A percentile compares a stretch with the other conserved stretches of the same genome.
Evolutionary conservation across 2,329 filamentous ascomycete species (phyloP).

Genomic region (Alternaria alternata): DNA sequence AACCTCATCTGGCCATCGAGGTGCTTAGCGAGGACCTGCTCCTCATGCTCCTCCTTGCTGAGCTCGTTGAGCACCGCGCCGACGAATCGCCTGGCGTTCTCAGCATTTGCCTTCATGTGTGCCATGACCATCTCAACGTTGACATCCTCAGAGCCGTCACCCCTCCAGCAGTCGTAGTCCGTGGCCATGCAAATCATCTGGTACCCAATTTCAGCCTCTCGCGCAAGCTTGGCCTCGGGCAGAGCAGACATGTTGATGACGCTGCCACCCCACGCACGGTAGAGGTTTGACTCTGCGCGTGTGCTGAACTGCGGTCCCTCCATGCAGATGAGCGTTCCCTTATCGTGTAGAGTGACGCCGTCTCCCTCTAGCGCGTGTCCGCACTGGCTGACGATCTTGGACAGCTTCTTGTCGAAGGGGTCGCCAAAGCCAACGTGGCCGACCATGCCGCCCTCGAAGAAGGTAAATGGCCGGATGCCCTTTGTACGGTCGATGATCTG

Average conservation of each 20-base stretch:
- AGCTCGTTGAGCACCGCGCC: slow-evolving; percentile 88
- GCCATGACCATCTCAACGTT: slow-evolving; percentile 97
- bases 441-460: slow-evolving; percentile 91
- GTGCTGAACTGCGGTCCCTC: slow-evolving; percentile 99
- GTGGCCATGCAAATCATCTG: slow-evolving; percentile 99
- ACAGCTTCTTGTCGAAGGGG: slow-evolving; percentile 84
- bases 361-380: slow-evolving; percentile 82
- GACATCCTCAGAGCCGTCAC: slow-evolving; percentile 74
- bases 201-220: slow-evolving; percentile 95
- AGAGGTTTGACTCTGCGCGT: slow-evolving; percentile 93
- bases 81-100: slow-evolving; percentile 86
- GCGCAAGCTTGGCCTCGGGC: slow-evolving; percentile 93
- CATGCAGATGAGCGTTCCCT: slow-evolving; percentile 91
- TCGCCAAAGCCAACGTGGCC: slow-evolving; percentile 96
- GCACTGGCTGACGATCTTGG: slow-evolving; percentile 78
- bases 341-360: slow-evolving; percentile 82
- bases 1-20: slow-evolving; percentile 78
- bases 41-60: slow-evolving; percentile 75
- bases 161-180: slow-evolving; percentile 99
- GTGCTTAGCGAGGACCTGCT: slow-evolving; percentile 82
- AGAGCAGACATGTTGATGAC: slow-evolving; percentile 99
- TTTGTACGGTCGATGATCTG: slow-evolving; percentile 98
- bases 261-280: slow-evolving; percentile 89
- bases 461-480: slow-evolving; percentile 91
- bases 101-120: slow-evolving; percentile 91